Percentiles rank a stretch among this genome's conserved stretches.
These are phyloP conservation scores for Pythium rishiriense DNA, from an alignment of 352 stramenopile species.

Conservation along the genomic window DNA sequence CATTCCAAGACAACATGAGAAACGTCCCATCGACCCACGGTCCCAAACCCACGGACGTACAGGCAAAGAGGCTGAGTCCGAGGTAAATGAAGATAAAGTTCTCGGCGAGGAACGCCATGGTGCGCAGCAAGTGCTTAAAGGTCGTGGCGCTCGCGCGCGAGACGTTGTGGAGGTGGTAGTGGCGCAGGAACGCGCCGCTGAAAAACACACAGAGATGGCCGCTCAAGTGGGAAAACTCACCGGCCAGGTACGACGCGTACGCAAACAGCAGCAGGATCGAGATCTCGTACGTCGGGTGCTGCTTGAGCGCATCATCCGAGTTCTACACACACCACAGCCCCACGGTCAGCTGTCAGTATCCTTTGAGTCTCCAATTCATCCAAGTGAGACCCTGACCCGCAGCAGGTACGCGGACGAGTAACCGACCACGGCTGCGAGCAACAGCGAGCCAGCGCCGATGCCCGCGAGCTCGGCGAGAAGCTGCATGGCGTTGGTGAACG, in stretches of 20 bases:
- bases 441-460: constrained; percentile 46
- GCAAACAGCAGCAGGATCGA: constrained; percentile 71
- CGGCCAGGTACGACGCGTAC: constrained; percentile 74
- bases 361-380: background rate
- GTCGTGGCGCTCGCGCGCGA: constrained; percentile 31
- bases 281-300: constrained; percentile 61
- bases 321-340: constrained; percentile 7
- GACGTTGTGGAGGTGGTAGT: constrained; percentile 48
- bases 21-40: background rate
- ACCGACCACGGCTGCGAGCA: constrained; percentile 42
- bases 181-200: constrained; percentile 53
- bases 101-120: constrained; percentile 43
- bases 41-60: constrained; percentile 13
- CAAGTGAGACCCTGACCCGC: constrained; percentile 8
- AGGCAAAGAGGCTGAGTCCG: constrained; percentile 40
- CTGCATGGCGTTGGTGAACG: constrained; percentile 15
- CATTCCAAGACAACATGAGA: background rate
- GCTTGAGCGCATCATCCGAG: constrained; percentile 43
- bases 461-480: constrained; percentile 24
- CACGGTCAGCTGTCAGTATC: too few relatives aligned
- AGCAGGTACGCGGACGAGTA: constrained; percentile 51
- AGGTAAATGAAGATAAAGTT: constrained; percentile 53
- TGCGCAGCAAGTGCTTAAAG: constrained; percentile 39
- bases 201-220: constrained; percentile 93
- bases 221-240: constrained; percentile 64